These are phyloP conservation scores for Arthrocladium fulminans DNA, from an alignment of 2,329 filamentous ascomycete species.

Conservation along the genomic window DNA sequence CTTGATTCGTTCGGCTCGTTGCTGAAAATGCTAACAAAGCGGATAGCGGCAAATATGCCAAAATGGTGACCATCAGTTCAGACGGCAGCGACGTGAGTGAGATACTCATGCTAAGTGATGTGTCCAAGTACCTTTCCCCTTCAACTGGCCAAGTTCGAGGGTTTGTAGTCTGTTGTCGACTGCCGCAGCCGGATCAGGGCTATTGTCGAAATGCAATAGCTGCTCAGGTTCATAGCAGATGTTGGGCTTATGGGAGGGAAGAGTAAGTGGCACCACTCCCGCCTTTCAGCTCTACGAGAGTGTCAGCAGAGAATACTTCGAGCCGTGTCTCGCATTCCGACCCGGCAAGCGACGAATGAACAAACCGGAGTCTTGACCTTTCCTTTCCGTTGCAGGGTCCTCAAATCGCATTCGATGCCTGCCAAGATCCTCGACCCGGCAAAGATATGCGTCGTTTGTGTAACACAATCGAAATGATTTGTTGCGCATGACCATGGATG, in stretches of 20 bases:
- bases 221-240: too few relatives aligned
- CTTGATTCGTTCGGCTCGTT: conserved; percentile 25
- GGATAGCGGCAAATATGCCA: conserved; percentile 25
- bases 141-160: neutral
- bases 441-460: neutral
- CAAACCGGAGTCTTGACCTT: neutral
- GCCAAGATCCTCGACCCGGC: neutral
- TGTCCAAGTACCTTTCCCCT: neutral
- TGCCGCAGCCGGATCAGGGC: too few relatives aligned
- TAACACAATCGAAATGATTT: neutral
- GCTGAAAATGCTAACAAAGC: conserved; percentile 27
- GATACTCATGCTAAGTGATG: neutral
- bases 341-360: neutral
- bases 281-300: too few relatives aligned
- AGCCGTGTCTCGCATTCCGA: too few relatives aligned
- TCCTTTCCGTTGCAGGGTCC: neutral
- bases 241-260: too few relatives aligned
- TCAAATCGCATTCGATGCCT: neutral
- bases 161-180: too few relatives aligned
- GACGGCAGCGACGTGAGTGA: conserved; percentile 24
- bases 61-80: conserved; percentile 27
- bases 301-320: too few relatives aligned
- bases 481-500: neutral
- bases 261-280: too few relatives aligned
- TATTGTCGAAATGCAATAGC: too few relatives aligned